Evolutionary conservation across 352 stramenopile species (phyloP).

Genomic region (Phytophthora constricta): DNA sequence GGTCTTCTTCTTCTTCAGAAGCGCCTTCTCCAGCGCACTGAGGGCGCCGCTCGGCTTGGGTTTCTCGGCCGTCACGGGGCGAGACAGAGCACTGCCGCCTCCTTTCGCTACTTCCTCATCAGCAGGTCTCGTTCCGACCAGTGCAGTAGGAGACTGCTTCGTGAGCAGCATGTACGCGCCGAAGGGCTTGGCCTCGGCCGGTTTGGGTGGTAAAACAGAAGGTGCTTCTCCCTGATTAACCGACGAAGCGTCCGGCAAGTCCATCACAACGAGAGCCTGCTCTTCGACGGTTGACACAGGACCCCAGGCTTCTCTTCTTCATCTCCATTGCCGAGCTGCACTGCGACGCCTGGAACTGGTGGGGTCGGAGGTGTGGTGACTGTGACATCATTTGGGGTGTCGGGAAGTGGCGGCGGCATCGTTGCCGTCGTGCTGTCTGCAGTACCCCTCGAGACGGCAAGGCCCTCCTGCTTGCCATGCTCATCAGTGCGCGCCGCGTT

Average conservation of each 20-base stretch:
- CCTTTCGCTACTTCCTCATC: not conserved
- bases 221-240: too few species aligned
- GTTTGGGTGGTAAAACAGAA: too few species aligned
- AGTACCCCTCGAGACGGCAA: not conserved
- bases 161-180: constrained; percentile 36
- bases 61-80: constrained; percentile 11
- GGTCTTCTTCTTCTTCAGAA: constrained; percentile 31
- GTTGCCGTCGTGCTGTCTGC: not conserved
- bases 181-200: constrained; percentile 25
- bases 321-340: not conserved
- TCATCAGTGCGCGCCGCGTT: constrained; percentile 25
- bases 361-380: not conserved
- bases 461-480: constrained; percentile 11
- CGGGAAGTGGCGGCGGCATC: not conserved
- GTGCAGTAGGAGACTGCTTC: constrained; percentile 28
- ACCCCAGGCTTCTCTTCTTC: constrained; percentile 7
- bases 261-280: constrained; percentile 6
- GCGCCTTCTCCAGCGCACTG: constrained; percentile 30
- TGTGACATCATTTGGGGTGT: not conserved
- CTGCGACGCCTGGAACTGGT: not conserved
- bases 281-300: constrained; percentile 4
- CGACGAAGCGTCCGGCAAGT: too few species aligned
- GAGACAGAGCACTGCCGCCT: not conserved
- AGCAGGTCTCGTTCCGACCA: not conserved
- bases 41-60: constrained; percentile 16